A percentile compares a stretch with the other conserved stretches of the same genome.
Conservation (phyloP, 2,329 filamentous ascomycete species). For the Diplocarpon rosae region DNA sequence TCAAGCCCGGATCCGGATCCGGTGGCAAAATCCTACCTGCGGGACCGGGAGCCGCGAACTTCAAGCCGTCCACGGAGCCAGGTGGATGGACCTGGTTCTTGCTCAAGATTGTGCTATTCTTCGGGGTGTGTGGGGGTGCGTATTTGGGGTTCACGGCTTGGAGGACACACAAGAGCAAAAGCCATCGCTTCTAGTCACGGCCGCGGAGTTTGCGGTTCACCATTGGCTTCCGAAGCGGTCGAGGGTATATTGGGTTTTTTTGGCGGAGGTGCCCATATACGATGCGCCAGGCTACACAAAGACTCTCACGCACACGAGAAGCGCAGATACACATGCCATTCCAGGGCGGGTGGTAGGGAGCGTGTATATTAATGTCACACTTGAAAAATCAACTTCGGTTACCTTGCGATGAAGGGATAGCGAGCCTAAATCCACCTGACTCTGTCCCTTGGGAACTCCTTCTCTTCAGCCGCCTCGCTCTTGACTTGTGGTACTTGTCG, state of each 20-base stretch:
- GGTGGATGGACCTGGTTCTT: slow-evolving; percentile 59
- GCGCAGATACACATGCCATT: too few species aligned
- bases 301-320: not conserved
- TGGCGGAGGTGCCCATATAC: not conserved
- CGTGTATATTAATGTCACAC: too few species aligned
- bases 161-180: slow-evolving; percentile 36
- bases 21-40: slow-evolving; percentile 15
- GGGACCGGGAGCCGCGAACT: slow-evolving; percentile 8
- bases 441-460: too few species aligned
- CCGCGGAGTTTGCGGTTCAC: not conserved
- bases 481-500: too few species aligned
- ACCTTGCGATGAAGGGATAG: too few species aligned
- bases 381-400: too few species aligned
- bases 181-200: slow-evolving; percentile 25
- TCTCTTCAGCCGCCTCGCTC: too few species aligned
- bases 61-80: slow-evolving; percentile 10
- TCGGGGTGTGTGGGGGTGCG: slow-evolving; percentile 55
- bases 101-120: slow-evolving; percentile 72
- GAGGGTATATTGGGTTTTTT: not conserved
- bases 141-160: slow-evolving; percentile 85
- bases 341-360: too few species aligned
- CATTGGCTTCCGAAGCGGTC: not conserved
- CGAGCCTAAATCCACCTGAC: too few species aligned
- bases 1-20: slow-evolving; percentile 41
- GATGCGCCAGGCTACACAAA: not conserved